Percentiles rank a stretch among this genome's conserved stretches.
phyloP scores from a whole-genome alignment of 176 grass and related monocot genomes.

The Bonia amplexicaulis region DNA sequence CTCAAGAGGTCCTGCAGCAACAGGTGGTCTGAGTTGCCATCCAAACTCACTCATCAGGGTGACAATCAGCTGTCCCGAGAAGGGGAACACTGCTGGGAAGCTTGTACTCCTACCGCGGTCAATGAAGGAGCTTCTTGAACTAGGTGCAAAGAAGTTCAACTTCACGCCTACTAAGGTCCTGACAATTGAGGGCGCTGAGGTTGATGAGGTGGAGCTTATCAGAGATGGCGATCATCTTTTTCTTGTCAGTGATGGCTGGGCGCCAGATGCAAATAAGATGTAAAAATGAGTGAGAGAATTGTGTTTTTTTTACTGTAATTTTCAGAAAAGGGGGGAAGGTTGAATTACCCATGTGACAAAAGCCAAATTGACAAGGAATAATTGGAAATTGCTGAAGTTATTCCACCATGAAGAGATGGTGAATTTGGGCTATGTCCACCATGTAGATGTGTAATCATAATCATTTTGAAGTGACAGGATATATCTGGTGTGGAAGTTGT shows the following conservation, averaged over 20 bases:
- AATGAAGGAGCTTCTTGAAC: constrained; percentile 58
- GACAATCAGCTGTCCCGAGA: constrained; percentile 71
- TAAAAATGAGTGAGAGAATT: background rate
- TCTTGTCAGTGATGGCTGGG: constrained; percentile 47
- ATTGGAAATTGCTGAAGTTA: background rate
- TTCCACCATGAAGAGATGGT: background rate
- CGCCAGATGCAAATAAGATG: constrained; percentile 24
- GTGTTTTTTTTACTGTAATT: background rate
- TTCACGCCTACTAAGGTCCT: constrained; percentile 49
- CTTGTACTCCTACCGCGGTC: constrained; percentile 66
- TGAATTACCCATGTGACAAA: background rate
- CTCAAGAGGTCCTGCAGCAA: constrained; percentile 14
- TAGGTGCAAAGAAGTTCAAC: constrained; percentile 61
- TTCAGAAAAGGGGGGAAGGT: background rate
- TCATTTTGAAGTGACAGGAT: background rate
- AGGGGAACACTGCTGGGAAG: constrained; percentile 38
- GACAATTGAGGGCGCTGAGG: constrained; percentile 62
- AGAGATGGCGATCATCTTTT: constrained; percentile 80
- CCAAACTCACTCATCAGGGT: constrained; percentile 30
- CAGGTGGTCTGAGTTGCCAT: background rate
- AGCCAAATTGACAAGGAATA: constrained; percentile 1
- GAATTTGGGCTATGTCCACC: background rate
- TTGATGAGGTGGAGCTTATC: constrained; percentile 72
- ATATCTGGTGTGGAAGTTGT: constrained; percentile 2
- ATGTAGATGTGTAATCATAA: background rate